Conservation (phyloP, 2,329 filamentous ascomycete genomes). For the Pseudogymnoascus sp. region DNA sequence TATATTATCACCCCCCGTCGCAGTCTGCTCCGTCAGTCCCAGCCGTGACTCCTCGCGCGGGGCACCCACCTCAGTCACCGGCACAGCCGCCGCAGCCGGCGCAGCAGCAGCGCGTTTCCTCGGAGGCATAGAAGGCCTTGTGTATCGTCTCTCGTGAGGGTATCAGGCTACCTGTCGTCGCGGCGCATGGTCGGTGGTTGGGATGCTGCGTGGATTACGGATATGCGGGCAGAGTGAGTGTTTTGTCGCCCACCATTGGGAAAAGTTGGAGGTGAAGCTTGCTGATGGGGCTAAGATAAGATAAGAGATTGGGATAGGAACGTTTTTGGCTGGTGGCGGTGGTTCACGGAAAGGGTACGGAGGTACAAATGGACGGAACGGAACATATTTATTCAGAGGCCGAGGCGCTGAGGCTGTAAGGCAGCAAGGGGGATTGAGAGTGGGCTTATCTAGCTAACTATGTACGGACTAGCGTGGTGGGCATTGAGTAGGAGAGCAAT, state of each 20-base stretch:
- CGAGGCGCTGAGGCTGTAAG: neutral
- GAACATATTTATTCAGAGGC: neutral
- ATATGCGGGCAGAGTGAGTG: neutral
- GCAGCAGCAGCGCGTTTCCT: conserved; percentile 8
- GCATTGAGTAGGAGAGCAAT: neutral
- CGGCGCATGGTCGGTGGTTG: neutral
- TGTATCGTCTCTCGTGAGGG: neutral
- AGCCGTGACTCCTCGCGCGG: neutral
- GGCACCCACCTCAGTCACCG: neutral
- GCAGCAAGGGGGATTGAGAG: neutral
- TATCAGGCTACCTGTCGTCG: neutral
- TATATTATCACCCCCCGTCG: neutral
- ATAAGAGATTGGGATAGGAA: neutral
- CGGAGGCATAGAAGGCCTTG: neutral
- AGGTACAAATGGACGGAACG: neutral
- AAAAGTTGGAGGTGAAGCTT: conserved; percentile 7
- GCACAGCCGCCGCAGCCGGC: neutral
- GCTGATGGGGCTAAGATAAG: conserved; percentile 6
- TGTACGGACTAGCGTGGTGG: neutral
- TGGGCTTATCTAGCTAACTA: neutral
- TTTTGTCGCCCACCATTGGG: conserved; percentile 8
- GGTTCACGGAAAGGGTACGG: neutral
- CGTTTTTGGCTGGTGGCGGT: neutral
- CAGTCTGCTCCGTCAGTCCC: neutral
- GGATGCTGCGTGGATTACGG: neutral